A percentile compares a stretch with the other conserved stretches of the same genome.
These are phyloP conservation scores for Globisporangium orthogonon DNA, from an alignment of 352 stramenopile species.

Conservation along the genomic window DNA sequence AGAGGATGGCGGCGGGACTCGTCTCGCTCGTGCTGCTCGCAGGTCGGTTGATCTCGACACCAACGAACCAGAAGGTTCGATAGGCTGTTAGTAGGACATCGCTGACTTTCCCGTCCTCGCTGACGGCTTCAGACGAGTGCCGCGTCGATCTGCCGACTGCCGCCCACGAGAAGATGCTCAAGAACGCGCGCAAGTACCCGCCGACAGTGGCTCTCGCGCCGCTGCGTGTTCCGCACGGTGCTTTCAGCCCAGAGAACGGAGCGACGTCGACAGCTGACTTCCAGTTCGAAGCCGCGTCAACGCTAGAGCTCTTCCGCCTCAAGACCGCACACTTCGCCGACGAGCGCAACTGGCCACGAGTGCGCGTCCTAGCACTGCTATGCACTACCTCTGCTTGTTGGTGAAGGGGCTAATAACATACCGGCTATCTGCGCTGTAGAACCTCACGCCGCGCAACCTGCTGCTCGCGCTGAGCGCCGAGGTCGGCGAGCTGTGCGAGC, in stretches of 20 bases:
- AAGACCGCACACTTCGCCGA: constrained; percentile 55
- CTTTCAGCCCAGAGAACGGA: background rate
- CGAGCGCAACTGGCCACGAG: constrained; percentile 54
- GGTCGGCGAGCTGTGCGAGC: constrained; percentile 92
- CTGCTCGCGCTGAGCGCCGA: constrained; percentile 92
- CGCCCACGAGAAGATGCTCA: constrained; percentile 90
- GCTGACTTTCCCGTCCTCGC: no score
- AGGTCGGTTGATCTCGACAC: constrained; percentile 12
- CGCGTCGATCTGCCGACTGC: constrained; percentile 87
- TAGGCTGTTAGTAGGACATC: no score
- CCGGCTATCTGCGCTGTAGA: constrained; percentile 13
- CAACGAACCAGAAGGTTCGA: background rate
- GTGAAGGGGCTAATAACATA: no score
- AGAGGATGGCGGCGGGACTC: constrained; percentile 95
- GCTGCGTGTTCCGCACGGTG: background rate
- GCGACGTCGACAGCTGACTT: background rate
- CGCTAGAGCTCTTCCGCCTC: constrained; percentile 44
- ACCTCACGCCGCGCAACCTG: constrained; percentile 88
- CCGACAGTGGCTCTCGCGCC: constrained; percentile 17
- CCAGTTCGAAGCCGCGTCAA: constrained; percentile 36
- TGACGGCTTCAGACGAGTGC: constrained; percentile 52
- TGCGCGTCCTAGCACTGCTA: constrained; percentile 1
- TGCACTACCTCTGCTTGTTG: background rate
- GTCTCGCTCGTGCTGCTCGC: constrained; percentile 94
- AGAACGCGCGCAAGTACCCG: constrained; percentile 86